A percentile compares a stretch with the other conserved stretches of the same genome.
Evolutionary conservation across 148 eudicot genomes (phyloP).

Genomic region (Dianthus caryophyllus): DNA sequence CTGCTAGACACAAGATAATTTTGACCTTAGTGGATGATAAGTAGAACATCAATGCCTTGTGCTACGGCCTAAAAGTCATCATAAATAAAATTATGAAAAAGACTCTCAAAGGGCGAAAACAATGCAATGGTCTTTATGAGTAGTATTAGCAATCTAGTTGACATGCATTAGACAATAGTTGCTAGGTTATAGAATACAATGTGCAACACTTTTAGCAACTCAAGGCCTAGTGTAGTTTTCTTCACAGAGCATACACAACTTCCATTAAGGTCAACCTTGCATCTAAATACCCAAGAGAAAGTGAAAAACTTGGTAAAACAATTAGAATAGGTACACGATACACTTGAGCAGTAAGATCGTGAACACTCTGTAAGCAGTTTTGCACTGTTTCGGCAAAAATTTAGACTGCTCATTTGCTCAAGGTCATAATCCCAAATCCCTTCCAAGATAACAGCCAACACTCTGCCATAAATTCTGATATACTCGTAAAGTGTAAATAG

Average conservation of each 20-base stretch:
- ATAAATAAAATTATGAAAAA: no score
- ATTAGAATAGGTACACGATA: neutral
- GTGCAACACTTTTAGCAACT: neutral
- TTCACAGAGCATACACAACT: neutral
- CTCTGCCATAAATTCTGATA: neutral
- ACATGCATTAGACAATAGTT: no score
- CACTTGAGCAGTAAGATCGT: neutral
- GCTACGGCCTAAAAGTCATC: no score
- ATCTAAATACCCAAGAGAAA: neutral
- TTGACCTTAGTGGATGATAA: no score
- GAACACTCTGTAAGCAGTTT: neutral
- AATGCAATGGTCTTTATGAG: no score
- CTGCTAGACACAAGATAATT: no score
- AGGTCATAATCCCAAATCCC: slow-evolving; percentile 3
- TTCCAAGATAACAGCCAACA: neutral
- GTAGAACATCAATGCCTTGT: no score
- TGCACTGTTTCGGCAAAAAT: neutral
- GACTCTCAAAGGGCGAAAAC: no score
- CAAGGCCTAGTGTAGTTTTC: neutral
- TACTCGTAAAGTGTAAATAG: neutral
- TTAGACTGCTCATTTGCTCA: neutral
- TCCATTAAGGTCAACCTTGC: neutral
- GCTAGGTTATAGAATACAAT: no score
- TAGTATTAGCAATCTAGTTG: no score
- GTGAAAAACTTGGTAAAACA: neutral